These are phyloP conservation scores for Cephaloascus fragrans DNA, from an alignment of 805 yeast species.

Conservation along the genomic window DNA sequence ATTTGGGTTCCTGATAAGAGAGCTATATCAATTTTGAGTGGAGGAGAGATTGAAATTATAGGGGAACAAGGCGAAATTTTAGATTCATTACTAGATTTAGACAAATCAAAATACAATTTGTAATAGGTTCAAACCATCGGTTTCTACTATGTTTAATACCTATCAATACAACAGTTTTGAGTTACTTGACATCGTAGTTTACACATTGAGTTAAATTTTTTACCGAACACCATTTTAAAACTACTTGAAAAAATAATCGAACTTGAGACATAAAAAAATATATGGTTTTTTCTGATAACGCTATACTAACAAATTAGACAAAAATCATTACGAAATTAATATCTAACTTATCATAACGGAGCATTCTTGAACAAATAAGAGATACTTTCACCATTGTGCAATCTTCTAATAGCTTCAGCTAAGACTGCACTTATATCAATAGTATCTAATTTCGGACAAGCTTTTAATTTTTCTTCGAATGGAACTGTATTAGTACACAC, in stretches of 20 bases:
- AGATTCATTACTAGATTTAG: constrained; percentile 40
- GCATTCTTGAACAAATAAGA: constrained; percentile 75
- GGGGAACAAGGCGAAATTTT: constrained; percentile 52
- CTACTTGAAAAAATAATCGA: too few species aligned
- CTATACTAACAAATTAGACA: not conserved
- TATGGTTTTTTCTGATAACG: too few species aligned
- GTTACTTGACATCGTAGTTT: too few species aligned
- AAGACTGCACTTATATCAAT: constrained; percentile 80
- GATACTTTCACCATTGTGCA: constrained; percentile 94
- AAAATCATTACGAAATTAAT: not conserved
- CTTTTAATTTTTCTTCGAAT: constrained; percentile 47
- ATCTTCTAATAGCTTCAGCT: constrained; percentile 89
- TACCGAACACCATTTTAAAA: not conserved
- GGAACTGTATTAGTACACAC: constrained; percentile 95
- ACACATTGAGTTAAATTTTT: too few species aligned
- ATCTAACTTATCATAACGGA: constrained; percentile 20
- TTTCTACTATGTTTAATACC: too few species aligned
- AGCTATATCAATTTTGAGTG: constrained; percentile 46
- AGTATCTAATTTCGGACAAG: constrained; percentile 62
- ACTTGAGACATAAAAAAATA: too few species aligned
- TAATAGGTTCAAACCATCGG: constrained; percentile 7
- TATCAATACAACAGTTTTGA: too few species aligned
- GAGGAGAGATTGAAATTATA: constrained; percentile 39
- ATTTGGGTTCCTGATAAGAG: constrained; percentile 89
- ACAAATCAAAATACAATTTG: constrained; percentile 35